Conservation (phyloP, 306 rosid species). For the Rubus parviflorus region DNA sequence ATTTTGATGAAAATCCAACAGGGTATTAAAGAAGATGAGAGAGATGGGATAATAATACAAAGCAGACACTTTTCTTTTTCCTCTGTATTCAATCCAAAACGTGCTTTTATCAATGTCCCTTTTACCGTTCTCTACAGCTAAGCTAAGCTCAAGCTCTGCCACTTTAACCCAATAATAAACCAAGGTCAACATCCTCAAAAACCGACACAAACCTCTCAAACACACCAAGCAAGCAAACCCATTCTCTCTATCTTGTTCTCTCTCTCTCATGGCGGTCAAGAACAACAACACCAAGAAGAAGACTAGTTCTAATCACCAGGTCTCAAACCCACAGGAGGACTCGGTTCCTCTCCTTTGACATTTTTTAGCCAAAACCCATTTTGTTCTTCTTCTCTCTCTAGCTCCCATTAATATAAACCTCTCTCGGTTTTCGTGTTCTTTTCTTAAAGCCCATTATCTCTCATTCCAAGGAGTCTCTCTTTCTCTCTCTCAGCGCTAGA, state of each 20-base stretch:
- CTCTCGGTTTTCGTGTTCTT: constrained; percentile 68
- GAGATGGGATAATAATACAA: background rate
- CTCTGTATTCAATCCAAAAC: constrained; percentile 35
- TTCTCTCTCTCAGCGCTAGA: constrained; percentile 19
- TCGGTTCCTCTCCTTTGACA: constrained; percentile 32
- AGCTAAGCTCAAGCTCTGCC: background rate
- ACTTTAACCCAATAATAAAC: constrained; percentile 8
- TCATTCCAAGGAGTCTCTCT: constrained; percentile 21
- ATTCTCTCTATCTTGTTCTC: constrained; percentile 4
- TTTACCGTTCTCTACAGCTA: constrained; percentile 23
- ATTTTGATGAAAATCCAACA: background rate
- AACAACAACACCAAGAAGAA: constrained; percentile 20
- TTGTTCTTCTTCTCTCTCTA: background rate
- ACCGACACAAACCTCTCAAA: constrained; percentile 28
- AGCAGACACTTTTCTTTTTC: constrained; percentile 11
- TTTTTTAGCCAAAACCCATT: constrained; percentile 1
- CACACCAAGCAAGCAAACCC: constrained; percentile 43
- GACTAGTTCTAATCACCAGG: constrained; percentile 19
- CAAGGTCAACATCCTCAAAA: constrained; percentile 48
- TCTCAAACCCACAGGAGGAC: constrained; percentile 16
- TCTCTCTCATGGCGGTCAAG: constrained; percentile 52
- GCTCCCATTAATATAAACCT: constrained; percentile 14
- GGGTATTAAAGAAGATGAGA: background rate
- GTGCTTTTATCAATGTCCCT: constrained; percentile 41
- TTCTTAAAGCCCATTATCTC: constrained; percentile 49